Conservation (phyloP, 2,329 filamentous ascomycete species). For the Cercospora sp. region DNA sequence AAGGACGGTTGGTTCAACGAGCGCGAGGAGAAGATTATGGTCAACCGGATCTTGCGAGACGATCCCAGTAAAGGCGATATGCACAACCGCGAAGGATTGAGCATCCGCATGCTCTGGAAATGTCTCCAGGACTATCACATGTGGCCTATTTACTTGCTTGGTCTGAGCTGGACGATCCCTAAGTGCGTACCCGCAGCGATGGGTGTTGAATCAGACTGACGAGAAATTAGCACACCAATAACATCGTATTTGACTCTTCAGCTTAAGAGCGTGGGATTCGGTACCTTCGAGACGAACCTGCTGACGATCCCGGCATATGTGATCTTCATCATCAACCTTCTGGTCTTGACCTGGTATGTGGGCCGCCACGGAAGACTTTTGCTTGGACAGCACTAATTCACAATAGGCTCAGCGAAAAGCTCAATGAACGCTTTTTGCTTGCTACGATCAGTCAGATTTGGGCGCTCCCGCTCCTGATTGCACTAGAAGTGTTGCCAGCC, state of each 20-base stretch:
- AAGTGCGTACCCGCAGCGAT: conserved; percentile 12
- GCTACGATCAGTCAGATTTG: conserved; percentile 46
- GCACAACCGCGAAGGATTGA: conserved; percentile 59
- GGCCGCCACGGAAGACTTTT: not conserved
- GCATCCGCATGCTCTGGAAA: conserved; percentile 51
- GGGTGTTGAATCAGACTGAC: not conserved
- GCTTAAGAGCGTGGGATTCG: conserved; percentile 44
- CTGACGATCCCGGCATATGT: conserved; percentile 49
- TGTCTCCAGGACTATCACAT: conserved; percentile 58
- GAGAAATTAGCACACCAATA: conserved; percentile 34
- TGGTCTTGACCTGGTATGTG: conserved; percentile 44
- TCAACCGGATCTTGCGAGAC: conserved; percentile 63
- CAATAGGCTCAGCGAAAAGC: conserved; percentile 47
- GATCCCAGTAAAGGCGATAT: conserved; percentile 62
- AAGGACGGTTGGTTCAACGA: conserved; percentile 64
- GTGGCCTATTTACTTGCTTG: conserved; percentile 58
- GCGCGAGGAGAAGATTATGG: conserved; percentile 63
- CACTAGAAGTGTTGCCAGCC: conserved; percentile 42
- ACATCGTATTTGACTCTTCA: conserved; percentile 46
- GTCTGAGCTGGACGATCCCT: conserved; percentile 46
- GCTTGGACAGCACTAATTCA: conserved; percentile 25
- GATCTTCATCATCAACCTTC: conserved; percentile 54
- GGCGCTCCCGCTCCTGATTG: conserved; percentile 42
- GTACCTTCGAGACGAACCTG: conserved; percentile 48
- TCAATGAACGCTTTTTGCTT: conserved; percentile 56